A percentile compares a stretch with the other conserved stretches of the same genome.
phyloP scores from a whole-genome alignment of 2,329 filamentous ascomycete species.

The Phaeophleospora eucalypticola region DNA sequence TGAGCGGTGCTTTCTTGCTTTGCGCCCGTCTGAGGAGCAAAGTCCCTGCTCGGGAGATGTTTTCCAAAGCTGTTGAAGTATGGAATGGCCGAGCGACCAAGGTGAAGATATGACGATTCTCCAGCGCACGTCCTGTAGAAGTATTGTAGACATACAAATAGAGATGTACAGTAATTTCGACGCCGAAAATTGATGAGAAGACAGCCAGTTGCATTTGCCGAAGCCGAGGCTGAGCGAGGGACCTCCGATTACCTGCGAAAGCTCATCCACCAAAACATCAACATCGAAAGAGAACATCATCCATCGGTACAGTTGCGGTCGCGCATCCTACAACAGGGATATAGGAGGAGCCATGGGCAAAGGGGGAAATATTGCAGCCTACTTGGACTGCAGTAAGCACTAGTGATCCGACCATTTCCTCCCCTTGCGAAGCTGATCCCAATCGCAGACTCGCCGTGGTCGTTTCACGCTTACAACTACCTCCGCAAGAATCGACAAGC shows the following conservation, averaged over 20 bases:
- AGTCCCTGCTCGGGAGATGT: slow-evolving; percentile 77
- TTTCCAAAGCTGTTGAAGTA: slow-evolving; percentile 53
- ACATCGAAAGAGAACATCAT: no score
- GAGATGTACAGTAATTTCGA: slow-evolving; percentile 30
- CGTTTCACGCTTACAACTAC: slow-evolving; percentile 14
- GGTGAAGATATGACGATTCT: slow-evolving; percentile 13
- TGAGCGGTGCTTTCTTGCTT: slow-evolving; percentile 90
- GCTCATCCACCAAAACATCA: no score
- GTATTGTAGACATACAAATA: slow-evolving; percentile 6
- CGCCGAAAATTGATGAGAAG: no score
- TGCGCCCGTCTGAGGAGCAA: slow-evolving; percentile 81
- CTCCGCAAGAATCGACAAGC: slow-evolving; percentile 14
- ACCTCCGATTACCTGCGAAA: no score
- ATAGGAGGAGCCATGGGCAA: neutral
- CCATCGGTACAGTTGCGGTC: no score
- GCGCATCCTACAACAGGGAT: no score
- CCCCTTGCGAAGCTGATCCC: no score
- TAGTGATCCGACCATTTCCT: no score
- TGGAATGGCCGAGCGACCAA: slow-evolving; percentile 30
- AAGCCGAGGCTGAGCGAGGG: no score
- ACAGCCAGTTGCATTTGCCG: no score
- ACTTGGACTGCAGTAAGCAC: slow-evolving; percentile 54
- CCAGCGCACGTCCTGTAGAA: neutral
- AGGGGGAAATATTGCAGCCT: slow-evolving; percentile 55
- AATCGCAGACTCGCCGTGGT: slow-evolving; percentile 9